Evolutionary conservation across 2,329 filamentous ascomycete species (phyloP), one percentile per base, ranked within the genome.

Genomic region (Fusarium algeriense): DNA sequence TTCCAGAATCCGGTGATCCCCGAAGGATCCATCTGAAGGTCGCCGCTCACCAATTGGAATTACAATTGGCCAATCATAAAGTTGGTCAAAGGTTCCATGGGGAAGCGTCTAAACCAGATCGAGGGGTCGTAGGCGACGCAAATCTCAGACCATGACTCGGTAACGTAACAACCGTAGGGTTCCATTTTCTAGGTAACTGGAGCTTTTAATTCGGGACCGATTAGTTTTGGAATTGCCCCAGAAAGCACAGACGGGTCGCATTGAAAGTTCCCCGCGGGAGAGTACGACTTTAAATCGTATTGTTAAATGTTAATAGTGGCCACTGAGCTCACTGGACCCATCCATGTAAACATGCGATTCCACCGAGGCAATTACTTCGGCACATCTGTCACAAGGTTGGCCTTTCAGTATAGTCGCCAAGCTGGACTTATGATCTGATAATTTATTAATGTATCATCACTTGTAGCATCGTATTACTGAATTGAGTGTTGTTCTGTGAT

Each of bases 1-100:
- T 65, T 66, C 38, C 45, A 66, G 53, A 28, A 34, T 12, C 61
- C 53, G 61, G 40, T 35, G 52, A 66, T 66, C 45, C 45, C 61
- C 63, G 63, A 45, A 34, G 28, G 56, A 44, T 59, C 56, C 58
- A 61, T 61, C 20, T 20, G 6, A 8, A 26, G 6, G n/a, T 26
- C n/a, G 35, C 45, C 48, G 11, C 34, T 12, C 44, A 40, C 55
- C 26, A 58, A 34, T 32, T n/a, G 28, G 20, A 56, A 37, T 17
- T 17, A 5, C 8, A 19, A 37, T 32, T 44, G 32, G 14, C 60
- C 48, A 64, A 64, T 41, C 46, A 64, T 43, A 7, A 32, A n/a
- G 9, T 26, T 17, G 11, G 20, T 14, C 35, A 35, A 61, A 54
- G 48, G 44, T 41, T 35, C 13, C n/a, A n/a, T 12, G 41, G 7